Base-by-base conservation (phyloP, 2,329 filamentous ascomycete genomes). In the Verticillium tricorpus region DNA sequence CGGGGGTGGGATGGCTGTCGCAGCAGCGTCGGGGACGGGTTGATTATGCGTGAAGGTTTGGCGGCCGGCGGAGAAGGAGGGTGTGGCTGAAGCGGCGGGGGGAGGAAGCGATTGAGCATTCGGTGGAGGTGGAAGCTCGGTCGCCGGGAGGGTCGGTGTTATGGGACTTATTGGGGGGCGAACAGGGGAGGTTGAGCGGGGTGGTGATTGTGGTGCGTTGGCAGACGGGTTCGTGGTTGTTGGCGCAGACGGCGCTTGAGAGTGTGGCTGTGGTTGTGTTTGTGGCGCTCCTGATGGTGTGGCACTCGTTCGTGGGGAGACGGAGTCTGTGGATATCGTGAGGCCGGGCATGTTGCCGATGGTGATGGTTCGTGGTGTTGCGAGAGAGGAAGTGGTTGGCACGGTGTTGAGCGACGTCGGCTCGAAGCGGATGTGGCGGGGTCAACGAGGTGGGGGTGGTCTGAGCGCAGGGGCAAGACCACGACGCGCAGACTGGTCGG, bases 111-210 rank as follows among this genome's bases (percentile, higher is more conserved):
- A n/a, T 50, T 50, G 45, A 11, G 39, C 31, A n/a, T 34, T 56
- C 5, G 57, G 34, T 7, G 39, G n/a, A 9, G 58, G 22, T 22
- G 70, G 62, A 15, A 76, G 71, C 57, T 69, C 73, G 39, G 74
- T 70, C 15, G 78, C 74, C 61, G 72, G 73, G 28, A 79, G 71
- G 8, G 81, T 81, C 11, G 83, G 82, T 19, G 84, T 85, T 64
- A 85, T 80, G 60, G 83, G 83, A 64, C 82, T 85, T 65, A 85
- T 76, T 60, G 82, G 78, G 25, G 83, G 83, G 34, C 78, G 76
- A 34, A 70, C 69, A 2, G 83, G 82, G 19, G 82, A 82, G 37
- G 77, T 72, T 40, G 77, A 71, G 52, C 76, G 76, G 28, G 72
- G 45, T 50, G 40, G 52, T 55, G 58, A 32, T 56, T 50, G 22